These are phyloP conservation scores for Cladosporium sp. DNA, from an alignment of 2,329 filamentous ascomycete genomes.

Conservation along the genomic window DNA sequence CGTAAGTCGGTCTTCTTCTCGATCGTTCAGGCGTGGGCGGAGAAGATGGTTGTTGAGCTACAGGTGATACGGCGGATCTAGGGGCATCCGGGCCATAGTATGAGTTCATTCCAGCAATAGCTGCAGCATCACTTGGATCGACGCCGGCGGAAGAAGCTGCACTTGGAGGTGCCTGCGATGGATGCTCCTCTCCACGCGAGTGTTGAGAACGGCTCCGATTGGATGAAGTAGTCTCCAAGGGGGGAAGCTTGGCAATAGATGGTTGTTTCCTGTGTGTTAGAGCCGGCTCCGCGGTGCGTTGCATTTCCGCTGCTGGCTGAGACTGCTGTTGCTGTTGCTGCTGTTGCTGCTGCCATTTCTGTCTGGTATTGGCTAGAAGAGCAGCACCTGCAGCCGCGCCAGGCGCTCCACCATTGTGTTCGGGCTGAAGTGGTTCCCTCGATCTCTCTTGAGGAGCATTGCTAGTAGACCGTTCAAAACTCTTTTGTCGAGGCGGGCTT, in stretches of 20 bases:
- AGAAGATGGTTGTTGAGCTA: conserved; percentile 15
- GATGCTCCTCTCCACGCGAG: conserved; percentile 13
- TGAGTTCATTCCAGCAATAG: conserved; percentile 23
- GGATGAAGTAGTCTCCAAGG: conserved; percentile 14
- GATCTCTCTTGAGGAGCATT: conserved; percentile 1
- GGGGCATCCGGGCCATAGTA: conserved; percentile 22
- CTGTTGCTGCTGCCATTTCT: conserved; percentile 10
- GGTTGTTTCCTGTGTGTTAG: conserved; percentile 4
- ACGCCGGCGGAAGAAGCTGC: conserved; percentile 22
- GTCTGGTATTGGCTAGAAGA: conserved; percentile 7
- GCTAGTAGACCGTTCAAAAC: conserved; percentile 3
- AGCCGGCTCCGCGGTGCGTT: neutral
- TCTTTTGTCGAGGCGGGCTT: conserved; percentile 20
- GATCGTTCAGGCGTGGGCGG: conserved; percentile 25
- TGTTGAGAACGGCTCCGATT: neutral
- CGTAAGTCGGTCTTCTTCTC: conserved; percentile 19
- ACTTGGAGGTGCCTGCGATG: conserved; percentile 15
- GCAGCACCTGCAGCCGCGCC: conserved; percentile 11
- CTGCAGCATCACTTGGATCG: conserved; percentile 21
- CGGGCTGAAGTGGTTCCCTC: neutral
- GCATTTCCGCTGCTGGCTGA: neutral
- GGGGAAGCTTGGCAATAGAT: conserved; percentile 12
- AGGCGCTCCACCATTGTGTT: neutral
- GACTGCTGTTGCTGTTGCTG: neutral
- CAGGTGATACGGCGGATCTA: conserved; percentile 9